phyloP scores from a whole-genome alignment of 78 protist species.

The Dictyostelium intermedium region DNA sequence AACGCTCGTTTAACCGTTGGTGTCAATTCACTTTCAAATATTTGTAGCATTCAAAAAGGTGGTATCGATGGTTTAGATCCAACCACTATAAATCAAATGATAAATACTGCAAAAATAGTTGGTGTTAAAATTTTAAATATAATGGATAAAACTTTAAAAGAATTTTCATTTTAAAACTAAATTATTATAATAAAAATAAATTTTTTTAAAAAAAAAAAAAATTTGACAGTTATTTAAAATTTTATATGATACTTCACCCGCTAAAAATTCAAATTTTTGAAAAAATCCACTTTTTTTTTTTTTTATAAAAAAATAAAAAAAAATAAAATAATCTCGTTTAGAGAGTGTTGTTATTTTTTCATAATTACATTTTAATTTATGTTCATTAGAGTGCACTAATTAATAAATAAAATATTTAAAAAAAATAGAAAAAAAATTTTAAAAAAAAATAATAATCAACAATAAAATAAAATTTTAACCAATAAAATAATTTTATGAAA shows the following conservation, averaged over 20 bases:
- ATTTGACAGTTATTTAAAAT: background rate
- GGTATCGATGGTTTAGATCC: slow-evolving; percentile 80
- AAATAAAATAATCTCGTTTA: background rate
- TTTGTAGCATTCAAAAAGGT: slow-evolving; percentile 84
- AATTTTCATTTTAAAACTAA: background rate
- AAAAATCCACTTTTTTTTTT: background rate
- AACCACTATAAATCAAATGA: slow-evolving; percentile 70
- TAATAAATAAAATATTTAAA: background rate
- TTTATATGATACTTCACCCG: background rate
- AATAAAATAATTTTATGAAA: background rate
- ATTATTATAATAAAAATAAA: background rate
- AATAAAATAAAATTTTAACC: background rate
- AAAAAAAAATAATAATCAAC: background rate
- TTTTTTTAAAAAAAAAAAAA: background rate
- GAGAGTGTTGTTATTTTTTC: background rate
- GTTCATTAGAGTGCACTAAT: background rate
- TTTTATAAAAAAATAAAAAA: background rate
- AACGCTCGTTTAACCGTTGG: slow-evolving; percentile 76
- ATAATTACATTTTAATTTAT: background rate
- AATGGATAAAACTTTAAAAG: slow-evolving; percentile 40
- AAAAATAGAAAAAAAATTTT: background rate
- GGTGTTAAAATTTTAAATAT: slow-evolving; percentile 36
- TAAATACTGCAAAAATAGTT: slow-evolving; percentile 40
- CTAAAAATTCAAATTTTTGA: background rate
- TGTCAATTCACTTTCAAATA: slow-evolving; percentile 31